Percentiles rank a stretch among this genome's conserved stretches.
Conservation (phyloP, 2,329 filamentous ascomycete species). For the Xylariaceae sp. region DNA sequence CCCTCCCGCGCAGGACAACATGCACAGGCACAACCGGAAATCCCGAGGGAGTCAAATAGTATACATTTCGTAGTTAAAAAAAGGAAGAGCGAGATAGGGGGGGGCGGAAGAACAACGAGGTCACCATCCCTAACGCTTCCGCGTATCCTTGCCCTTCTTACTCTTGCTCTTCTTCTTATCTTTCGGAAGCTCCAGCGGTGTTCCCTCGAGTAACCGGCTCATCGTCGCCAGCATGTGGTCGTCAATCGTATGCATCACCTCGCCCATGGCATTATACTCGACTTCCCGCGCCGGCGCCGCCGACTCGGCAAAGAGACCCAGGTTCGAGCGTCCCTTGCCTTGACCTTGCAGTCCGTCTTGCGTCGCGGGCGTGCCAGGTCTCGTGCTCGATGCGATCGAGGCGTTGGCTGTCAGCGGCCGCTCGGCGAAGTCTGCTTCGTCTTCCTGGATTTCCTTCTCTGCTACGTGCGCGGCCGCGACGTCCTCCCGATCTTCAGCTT, state of each 20-base stretch:
- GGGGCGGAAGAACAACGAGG: neutral
- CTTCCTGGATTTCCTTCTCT: conserved; percentile 81
- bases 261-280: conserved; percentile 57
- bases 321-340: conserved; percentile 31
- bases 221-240: conserved; percentile 70
- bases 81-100: neutral
- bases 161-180: conserved; percentile 60
- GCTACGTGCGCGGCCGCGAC: conserved; percentile 81
- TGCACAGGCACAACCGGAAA: no score
- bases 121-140: conserved; percentile 40
- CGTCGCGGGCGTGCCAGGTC: conserved; percentile 45
- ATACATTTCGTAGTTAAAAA: conserved; percentile 2
- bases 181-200: conserved; percentile 57
- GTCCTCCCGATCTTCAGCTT: conserved; percentile 89
- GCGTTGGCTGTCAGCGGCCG: conserved; percentile 42
- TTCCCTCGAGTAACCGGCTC: conserved; percentile 54
- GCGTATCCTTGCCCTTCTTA: conserved; percentile 52
- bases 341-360: conserved; percentile 35
- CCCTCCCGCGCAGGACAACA: no score
- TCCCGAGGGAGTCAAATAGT: neutral
- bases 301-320: conserved; percentile 37
- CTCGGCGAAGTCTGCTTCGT: conserved; percentile 80
- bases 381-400: conserved; percentile 46
- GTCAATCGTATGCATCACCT: conserved; percentile 58
- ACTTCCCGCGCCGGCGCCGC: conserved; percentile 37